phyloP scores from a whole-genome alignment of 805 yeast genomes.

The Myxozyma mucilagina region DNA sequence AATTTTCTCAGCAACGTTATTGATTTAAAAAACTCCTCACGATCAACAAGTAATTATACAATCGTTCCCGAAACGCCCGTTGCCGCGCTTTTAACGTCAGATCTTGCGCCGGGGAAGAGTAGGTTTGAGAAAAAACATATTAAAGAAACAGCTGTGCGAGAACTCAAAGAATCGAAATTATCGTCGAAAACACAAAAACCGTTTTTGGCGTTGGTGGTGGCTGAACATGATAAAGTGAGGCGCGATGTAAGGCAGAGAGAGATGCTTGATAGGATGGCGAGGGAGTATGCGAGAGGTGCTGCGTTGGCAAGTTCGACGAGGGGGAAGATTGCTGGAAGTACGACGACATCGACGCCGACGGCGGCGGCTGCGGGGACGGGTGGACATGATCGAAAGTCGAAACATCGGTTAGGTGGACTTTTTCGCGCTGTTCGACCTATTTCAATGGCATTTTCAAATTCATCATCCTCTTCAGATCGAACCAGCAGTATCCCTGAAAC shows the following conservation, averaged over 20 bases:
- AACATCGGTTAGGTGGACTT: conserved; percentile 42
- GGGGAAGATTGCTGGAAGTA: too few species aligned
- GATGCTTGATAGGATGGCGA: conserved; percentile 27
- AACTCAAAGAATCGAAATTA: conserved; percentile 45
- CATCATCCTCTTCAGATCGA: conserved; percentile 44
- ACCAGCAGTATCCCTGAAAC: conserved; percentile 37
- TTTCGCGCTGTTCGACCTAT: conserved; percentile 45
- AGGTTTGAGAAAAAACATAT: conserved; percentile 38
- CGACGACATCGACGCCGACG: too few species aligned
- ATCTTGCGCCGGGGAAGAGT: neutral
- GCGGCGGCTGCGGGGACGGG: too few species aligned
- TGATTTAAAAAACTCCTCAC: too few species aligned
- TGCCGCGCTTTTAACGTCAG: conserved; percentile 19
- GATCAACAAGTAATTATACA: too few species aligned
- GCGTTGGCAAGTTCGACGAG: too few species aligned
- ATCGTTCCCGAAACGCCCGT: too few species aligned
- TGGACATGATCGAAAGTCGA: conserved; percentile 6
- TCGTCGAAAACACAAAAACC: conserved; percentile 41
- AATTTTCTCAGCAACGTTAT: conserved; percentile 58
- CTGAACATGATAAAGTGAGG: conserved; percentile 54
- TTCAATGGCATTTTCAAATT: conserved; percentile 41
- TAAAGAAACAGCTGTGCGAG: conserved; percentile 48
- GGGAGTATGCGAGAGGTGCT: too few species aligned
- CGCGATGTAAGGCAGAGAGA: conserved; percentile 55
- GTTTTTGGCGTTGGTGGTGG: conserved; percentile 49